Evolutionary conservation across 2,329 filamentous ascomycete genomes (phyloP).

Genomic region (Penicillium brasilianum): DNA sequence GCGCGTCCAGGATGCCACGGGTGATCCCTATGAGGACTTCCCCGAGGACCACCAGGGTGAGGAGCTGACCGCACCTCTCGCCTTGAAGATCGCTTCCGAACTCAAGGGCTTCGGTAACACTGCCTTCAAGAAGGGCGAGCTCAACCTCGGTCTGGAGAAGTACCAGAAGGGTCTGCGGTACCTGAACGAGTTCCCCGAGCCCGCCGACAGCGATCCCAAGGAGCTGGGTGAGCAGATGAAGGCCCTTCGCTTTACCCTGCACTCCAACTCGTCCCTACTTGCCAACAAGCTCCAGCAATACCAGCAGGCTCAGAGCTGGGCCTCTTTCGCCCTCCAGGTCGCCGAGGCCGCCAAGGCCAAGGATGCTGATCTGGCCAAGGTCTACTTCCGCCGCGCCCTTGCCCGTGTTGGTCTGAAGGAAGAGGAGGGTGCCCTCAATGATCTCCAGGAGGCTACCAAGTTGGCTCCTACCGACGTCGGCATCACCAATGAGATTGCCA

Average conservation of each 20-base stretch:
- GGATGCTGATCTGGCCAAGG: conserved; percentile 82
- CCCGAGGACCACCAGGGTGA: conserved; percentile 76
- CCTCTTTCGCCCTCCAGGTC: conserved; percentile 71
- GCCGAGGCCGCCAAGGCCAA: conserved; percentile 67
- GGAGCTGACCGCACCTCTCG: conserved; percentile 68
- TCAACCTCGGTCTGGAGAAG: conserved; percentile 77
- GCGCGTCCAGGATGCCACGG: conserved; percentile 76
- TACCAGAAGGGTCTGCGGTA: conserved; percentile 94
- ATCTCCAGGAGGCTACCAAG: conserved; percentile 75
- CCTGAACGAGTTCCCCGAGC: conserved; percentile 79
- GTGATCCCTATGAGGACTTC: conserved; percentile 94
- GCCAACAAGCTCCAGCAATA: conserved; percentile 79
- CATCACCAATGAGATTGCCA: conserved; percentile 73
- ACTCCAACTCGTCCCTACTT: conserved; percentile 86
- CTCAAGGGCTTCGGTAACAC: conserved; percentile 92
- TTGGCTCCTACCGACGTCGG: conserved; percentile 76
- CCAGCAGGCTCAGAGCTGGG: conserved; percentile 71
- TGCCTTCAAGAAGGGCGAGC: conserved; percentile 82
- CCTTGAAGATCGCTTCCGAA: conserved; percentile 78
- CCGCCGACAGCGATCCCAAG: conserved; percentile 69
- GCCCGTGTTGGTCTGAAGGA: conserved; percentile 80
- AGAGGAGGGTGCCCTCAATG: conserved; percentile 77
- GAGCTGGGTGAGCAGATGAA: conserved; percentile 71
- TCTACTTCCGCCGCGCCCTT: conserved; percentile 78
- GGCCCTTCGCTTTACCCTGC: conserved; percentile 78